Evolutionary conservation across 495 filamentous ascomycete genomes (phyloP).

Genomic region (Paragyromitra xinjiangensis): DNA sequence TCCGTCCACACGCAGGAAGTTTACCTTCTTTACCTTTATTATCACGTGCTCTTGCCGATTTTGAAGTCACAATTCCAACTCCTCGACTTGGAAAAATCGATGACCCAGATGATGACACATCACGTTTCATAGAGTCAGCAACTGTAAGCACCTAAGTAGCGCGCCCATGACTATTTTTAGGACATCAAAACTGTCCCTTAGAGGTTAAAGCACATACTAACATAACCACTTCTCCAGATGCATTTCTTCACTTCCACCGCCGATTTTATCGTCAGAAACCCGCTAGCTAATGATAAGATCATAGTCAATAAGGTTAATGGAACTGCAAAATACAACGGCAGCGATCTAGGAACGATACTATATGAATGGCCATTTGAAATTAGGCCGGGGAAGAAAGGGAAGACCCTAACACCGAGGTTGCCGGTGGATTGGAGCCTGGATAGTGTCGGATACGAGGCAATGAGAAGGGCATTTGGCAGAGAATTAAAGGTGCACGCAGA

Average conservation of each 20-base stretch:
- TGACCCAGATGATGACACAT: slow-evolving; percentile 62
- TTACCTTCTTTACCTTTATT: slow-evolving; percentile 78
- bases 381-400: slow-evolving; percentile 72
- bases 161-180: slow-evolving; percentile 73
- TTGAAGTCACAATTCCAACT: slow-evolving; percentile 73
- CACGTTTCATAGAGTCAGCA: slow-evolving; percentile 83
- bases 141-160: slow-evolving; percentile 84
- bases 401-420: slow-evolving; percentile 69
- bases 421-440: slow-evolving; percentile 81
- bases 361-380: slow-evolving; percentile 79
- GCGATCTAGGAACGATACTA: slow-evolving; percentile 77
- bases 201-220: slow-evolving; percentile 14
- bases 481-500: slow-evolving; percentile 78
- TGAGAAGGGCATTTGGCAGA: slow-evolving; percentile 86
- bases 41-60: slow-evolving; percentile 73
- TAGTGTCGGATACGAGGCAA: slow-evolving; percentile 80
- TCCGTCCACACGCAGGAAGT: slow-evolving; percentile 72
- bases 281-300: slow-evolving; percentile 73
- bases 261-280: slow-evolving; percentile 82
- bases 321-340: slow-evolving; percentile 82
- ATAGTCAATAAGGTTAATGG: slow-evolving; percentile 82
- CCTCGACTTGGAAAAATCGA: slow-evolving; percentile 67
- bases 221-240: slow-evolving; percentile 60
- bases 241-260: slow-evolving; percentile 88
- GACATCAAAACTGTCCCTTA: slow-evolving; percentile 42